Evolutionary conservation across 257 asterid species (phyloP), one percentile per base, ranked within the genome.

Genomic region (Gynochthodes officinalis): DNA sequence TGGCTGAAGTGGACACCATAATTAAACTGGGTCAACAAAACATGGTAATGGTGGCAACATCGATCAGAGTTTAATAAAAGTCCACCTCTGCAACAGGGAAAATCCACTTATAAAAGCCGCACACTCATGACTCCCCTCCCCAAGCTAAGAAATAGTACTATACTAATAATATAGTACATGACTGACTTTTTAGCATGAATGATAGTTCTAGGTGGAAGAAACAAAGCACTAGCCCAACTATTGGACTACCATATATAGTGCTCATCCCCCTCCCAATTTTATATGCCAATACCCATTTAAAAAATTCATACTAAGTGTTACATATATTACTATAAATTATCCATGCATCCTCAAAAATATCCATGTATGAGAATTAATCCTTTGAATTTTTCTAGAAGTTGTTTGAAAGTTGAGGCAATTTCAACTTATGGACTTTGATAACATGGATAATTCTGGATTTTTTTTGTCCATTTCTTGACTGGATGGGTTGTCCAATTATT

Each of bases 1-100:
- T 16, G 65, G 64, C 21, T 69, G 70, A 69, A 69, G 75, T 75
- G 79, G 79, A 75, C 75, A 60, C 64, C 75, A 69, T 25, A 48
- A 67, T 25, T 11, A 48, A 50, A 48, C 54, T 13, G 19, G 42
- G 73, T 67, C 67, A 65, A 74, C 73, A 74, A 67, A 74, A 46
- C 63, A 58, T 68, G 70, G 63, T 75, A 70, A 58, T 68, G 70
- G 63, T 75, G 74, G 64, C 64, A 67, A 8, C 32, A 55, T 50
- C 7, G 21, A 19, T 46, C 30, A 35, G 30, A 4, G 8, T 6
- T 67, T n/a, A 15, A 40, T 43, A 48, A 35, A 66, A 69, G 60
- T 75, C 79, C 70, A 75, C 75, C 71, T 12, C 27, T 19, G 69
- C 57, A 65, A 75, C 55, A 75, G 76, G 50, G 63, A 67, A 74